A percentile compares a stretch with the other conserved stretches of the same genome.
Evolutionary conservation across 257 asterid species (phyloP).

Genomic region (Jaltomata sinuosa): DNA sequence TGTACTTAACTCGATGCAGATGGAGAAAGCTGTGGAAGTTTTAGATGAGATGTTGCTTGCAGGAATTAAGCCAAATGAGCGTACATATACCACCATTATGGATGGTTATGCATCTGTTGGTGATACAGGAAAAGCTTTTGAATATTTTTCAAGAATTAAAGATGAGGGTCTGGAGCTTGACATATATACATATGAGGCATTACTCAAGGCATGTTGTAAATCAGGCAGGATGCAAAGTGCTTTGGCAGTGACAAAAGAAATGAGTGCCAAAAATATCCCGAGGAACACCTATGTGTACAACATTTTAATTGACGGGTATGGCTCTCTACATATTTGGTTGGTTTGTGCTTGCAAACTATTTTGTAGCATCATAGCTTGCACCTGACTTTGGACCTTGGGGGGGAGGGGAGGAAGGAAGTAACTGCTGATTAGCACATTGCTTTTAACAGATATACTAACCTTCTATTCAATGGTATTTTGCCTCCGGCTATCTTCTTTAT

Average conservation of each 20-base stretch:
- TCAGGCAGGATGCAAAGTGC: conserved; percentile 99
- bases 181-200: conserved; percentile 80
- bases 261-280: conserved; percentile 65
- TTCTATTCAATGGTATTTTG: neutral
- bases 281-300: conserved; percentile 89
- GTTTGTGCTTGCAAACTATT: neutral
- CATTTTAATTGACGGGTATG: conserved; percentile 92
- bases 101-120: conserved; percentile 97
- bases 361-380: neutral
- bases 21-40: conserved; percentile 76
- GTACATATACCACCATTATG: conserved; percentile 91
- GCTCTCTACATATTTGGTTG: neutral
- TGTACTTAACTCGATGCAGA: conserved; percentile 30
- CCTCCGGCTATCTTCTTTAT: neutral
- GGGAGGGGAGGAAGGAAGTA: neutral
- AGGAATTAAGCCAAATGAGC: conserved; percentile 72
- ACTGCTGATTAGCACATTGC: neutral
- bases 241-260: conserved; percentile 90
- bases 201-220: conserved; percentile 98
- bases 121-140: conserved; percentile 89
- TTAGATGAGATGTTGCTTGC: conserved; percentile 89
- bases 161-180: conserved; percentile 87
- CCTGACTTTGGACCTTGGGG: neutral
- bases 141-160: conserved; percentile 74
- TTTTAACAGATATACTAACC: neutral